Evolutionary conservation across 805 yeast genomes (phyloP), one percentile per base, ranked within the genome.

Genomic region (Candida patagonica): DNA sequence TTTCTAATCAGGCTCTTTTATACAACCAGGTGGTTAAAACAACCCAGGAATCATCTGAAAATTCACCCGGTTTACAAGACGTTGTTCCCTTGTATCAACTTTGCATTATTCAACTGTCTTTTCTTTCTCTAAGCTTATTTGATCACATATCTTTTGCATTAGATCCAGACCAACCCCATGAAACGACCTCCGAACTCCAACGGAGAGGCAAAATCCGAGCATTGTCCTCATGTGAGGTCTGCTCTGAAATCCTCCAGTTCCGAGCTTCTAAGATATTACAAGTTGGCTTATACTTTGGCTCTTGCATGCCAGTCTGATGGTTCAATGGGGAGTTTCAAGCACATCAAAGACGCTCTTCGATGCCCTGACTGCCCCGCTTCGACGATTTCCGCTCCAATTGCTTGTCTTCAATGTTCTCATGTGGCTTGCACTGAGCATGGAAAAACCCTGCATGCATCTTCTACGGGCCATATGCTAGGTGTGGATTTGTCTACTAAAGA

Each of bases 401-500:
- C 44, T 1, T 49, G 53, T 31, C 34, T 49, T 19, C 44, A 45
- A 23, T 49, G 53, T 37, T 37, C 49, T 4, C 44, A 31, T 30
- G 40, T 42, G 13, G 51, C 50, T 15, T 49, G 53, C 26, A 16
- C 33, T 15, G 26, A 35, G 9, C 48, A 42, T 30, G 33, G 40
- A 29, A 35, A 43, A n/a, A 31, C 30, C 8, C 26, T 26, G 15
- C 48, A 43, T 24, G 40, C 42, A 10, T 24, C 27, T n/a, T 32
- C 29, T 13, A 38, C 42, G 1, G 43, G 43, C 10, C 51, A 49
- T 37, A 19, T 66, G 2, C 69, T 77, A 56, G 85, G 80, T 17
- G 78, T 85, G 27, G 87, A 81, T 57, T 67, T 56, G 16, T 21
- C 43, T 19, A 45, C 86, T 2, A 63, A 66, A 15, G 70, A 75